A percentile compares a stretch with the other conserved stretches of the same genome.
Conservation (phyloP, 495 filamentous ascomycete species). For the Neurospora discreta region DNA sequence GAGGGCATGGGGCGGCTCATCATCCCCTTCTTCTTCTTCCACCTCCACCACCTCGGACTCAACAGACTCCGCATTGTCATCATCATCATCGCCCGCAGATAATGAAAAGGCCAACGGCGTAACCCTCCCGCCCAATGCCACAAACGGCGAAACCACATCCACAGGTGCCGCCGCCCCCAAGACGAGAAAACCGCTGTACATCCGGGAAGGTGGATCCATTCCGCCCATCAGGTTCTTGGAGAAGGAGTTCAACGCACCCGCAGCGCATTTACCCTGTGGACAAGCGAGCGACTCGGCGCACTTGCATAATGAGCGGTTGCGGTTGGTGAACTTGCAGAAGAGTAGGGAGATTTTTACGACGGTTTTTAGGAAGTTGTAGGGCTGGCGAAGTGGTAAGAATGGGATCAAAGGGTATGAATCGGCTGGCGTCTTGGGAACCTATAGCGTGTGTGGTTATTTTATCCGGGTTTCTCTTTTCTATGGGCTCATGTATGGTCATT, state of each 20-base stretch:
- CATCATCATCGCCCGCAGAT: neutral
- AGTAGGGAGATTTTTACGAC: slow-evolving; percentile 81
- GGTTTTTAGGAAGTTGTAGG: slow-evolving; percentile 50
- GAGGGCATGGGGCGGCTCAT: slow-evolving; percentile 52
- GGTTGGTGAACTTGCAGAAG: slow-evolving; percentile 80
- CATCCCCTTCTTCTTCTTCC: neutral
- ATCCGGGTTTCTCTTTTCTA: neutral
- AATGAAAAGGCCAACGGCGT: neutral
- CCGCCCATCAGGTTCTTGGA: slow-evolving; percentile 89
- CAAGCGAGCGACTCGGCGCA: slow-evolving; percentile 92
- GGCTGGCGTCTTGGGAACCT: neutral
- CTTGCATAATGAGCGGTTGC: slow-evolving; percentile 85
- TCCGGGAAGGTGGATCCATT: slow-evolving; percentile 90
- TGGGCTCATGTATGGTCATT: neutral
- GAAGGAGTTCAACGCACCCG: slow-evolving; percentile 85
- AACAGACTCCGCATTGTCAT: neutral
- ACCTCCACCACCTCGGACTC: neutral
- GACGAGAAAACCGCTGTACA: slow-evolving; percentile 61
- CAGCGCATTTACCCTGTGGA: slow-evolving; percentile 87
- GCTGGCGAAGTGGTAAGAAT: neutral
- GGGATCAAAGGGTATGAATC: neutral
- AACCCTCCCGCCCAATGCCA: slow-evolving; percentile 4
- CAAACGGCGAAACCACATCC: slow-evolving; percentile 4
- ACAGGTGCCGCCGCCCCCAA: slow-evolving; percentile 10
- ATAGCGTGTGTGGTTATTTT: neutral